Evolutionary conservation across 1,139 yeast species (phyloP).

Genomic region (Kodamaea anthophila): DNA sequence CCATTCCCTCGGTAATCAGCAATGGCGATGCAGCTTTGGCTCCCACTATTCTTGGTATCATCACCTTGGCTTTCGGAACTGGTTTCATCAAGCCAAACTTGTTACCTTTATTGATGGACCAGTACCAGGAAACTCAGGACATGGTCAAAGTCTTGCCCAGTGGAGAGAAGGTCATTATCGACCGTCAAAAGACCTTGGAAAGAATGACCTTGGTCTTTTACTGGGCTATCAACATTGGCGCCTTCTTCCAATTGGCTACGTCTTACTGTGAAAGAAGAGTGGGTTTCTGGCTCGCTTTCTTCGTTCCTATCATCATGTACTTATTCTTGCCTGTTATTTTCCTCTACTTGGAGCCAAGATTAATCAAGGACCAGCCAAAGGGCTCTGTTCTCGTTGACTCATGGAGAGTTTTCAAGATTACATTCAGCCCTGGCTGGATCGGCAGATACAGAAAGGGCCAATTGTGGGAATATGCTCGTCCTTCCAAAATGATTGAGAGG

Average conservation of each 20-base stretch:
- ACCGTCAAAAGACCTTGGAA: constrained; percentile 65
- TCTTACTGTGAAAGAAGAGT: constrained; percentile 62
- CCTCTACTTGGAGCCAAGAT: constrained; percentile 28
- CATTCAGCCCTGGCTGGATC: constrained; percentile 37
- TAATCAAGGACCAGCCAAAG: constrained; percentile 35
- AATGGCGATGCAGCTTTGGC: constrained; percentile 15
- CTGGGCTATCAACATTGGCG: constrained; percentile 76
- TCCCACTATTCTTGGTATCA: constrained; percentile 15
- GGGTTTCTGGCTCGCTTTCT: constrained; percentile 75
- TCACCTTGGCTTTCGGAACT: constrained; percentile 28
- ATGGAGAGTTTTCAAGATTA: constrained; percentile 31
- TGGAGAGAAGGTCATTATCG: constrained; percentile 67
- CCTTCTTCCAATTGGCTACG: constrained; percentile 72
- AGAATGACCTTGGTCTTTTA: constrained; percentile 73
- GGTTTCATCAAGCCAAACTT: constrained; percentile 49
- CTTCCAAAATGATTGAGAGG: constrained; percentile 40
- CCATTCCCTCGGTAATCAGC: constrained; percentile 15
- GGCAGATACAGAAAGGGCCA: constrained; percentile 27
- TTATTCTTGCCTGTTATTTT: constrained; percentile 43
- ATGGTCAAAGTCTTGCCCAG: constrained; percentile 51
- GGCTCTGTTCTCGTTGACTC: constrained; percentile 46
- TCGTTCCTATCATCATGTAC: constrained; percentile 50
- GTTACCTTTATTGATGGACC: constrained; percentile 48
- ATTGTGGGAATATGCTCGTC: constrained; percentile 54
- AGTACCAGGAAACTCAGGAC: constrained; percentile 48